These are phyloP conservation scores for Fagus sylvatica DNA, from an alignment of 306 rosid species.

Conservation along the genomic window DNA sequence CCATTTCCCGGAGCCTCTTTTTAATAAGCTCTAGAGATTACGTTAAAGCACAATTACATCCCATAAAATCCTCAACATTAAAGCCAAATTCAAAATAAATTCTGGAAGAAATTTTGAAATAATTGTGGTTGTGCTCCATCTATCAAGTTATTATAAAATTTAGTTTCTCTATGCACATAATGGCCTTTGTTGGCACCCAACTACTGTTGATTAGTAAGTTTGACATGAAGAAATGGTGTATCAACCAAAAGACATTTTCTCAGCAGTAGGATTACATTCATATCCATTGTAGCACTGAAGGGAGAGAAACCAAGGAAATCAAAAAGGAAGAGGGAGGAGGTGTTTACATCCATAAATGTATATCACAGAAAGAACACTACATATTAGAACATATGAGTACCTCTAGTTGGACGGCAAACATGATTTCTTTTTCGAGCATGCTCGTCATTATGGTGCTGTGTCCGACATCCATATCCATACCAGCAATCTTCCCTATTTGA, in stretches of 20 bases:
- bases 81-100: too few species aligned
- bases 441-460: constrained; percentile 78
- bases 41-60: too few species aligned
- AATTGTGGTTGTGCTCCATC: not conserved
- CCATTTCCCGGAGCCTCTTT: too few species aligned
- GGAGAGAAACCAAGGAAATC: not conserved
- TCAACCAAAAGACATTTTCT: not conserved
- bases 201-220: not conserved
- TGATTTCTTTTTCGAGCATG: constrained; percentile 88
- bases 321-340: not conserved
- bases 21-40: too few species aligned
- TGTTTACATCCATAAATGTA: constrained; percentile 13
- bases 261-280: not conserved
- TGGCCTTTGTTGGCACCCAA: not conserved
- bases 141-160: not conserved
- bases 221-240: not conserved
- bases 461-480: constrained; percentile 90
- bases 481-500: constrained; percentile 80
- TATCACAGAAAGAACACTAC: constrained; percentile 19
- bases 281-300: not conserved
- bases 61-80: too few species aligned
- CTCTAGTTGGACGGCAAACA: constrained; percentile 81
- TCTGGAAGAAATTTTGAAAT: too few species aligned
- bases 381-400: constrained; percentile 26
- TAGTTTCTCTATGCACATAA: not conserved